phyloP scores from a whole-genome alignment of 202 grass and related monocot genomes.

The Hordeum pubiflorum region DNA sequence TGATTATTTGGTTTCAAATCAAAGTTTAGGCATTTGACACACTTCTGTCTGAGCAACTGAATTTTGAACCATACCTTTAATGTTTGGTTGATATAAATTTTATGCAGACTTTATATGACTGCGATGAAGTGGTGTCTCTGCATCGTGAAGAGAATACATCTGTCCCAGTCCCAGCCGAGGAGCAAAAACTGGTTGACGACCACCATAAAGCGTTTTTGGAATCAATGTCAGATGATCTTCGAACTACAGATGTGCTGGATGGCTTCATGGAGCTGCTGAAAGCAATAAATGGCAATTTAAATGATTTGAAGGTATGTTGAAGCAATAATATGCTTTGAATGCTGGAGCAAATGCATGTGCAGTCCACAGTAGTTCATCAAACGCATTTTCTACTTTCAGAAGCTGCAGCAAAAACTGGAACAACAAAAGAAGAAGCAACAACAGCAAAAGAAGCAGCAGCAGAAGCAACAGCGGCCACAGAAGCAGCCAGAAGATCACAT shows the following conservation, averaged over 20 bases:
- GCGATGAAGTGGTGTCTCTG: constrained; percentile 41
- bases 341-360: neutral
- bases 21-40: neutral
- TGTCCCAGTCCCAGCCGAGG: constrained; percentile 39
- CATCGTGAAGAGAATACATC: constrained; percentile 40
- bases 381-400: constrained; percentile 21
- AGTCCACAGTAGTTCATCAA: neutral
- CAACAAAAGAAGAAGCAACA: constrained; percentile 43
- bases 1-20: neutral
- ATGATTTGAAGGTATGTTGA: constrained; percentile 62
- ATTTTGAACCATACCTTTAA: neutral
- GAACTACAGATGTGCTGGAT: constrained; percentile 85
- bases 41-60: neutral
- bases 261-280: constrained; percentile 70
- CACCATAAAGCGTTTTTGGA: constrained; percentile 50
- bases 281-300: constrained; percentile 82
- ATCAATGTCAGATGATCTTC: constrained; percentile 76
- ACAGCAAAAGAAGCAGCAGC: constrained; percentile 64
- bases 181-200: constrained; percentile 46
- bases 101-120: constrained; percentile 75
- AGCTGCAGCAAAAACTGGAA: constrained; percentile 37
- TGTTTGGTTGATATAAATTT: neutral
- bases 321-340: neutral
- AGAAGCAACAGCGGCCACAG: constrained; percentile 34
- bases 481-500: constrained; percentile 51